phyloP scores from a whole-genome alignment of 805 yeast species.

The Sugiyamaella lignohabitans region DNA sequence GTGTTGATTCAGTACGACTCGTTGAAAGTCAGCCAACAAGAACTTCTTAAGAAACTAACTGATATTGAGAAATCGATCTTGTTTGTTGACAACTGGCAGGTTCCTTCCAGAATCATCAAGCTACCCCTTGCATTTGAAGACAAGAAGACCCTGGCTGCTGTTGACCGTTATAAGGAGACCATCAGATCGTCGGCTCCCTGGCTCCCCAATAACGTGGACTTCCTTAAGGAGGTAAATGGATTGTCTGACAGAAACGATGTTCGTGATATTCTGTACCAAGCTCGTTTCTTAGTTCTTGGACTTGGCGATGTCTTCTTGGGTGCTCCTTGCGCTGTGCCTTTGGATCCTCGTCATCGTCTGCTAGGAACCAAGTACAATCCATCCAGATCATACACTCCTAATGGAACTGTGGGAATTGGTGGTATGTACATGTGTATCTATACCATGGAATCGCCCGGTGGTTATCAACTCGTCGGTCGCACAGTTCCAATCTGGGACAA shows the following conservation, averaged over 20 bases:
- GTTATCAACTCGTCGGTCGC: conserved; percentile 93
- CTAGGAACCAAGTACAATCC: conserved; percentile 95
- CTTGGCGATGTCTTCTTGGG: conserved; percentile 96
- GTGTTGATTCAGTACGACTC: conserved; percentile 83
- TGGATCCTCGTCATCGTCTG: conserved; percentile 92
- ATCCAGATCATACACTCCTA: conserved; percentile 90
- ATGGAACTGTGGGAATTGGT: conserved; percentile 96
- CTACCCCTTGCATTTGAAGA: conserved; percentile 98
- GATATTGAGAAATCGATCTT: conserved; percentile 72
- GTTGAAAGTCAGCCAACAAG: conserved; percentile 49
- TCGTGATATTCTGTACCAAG: conserved; percentile 77
- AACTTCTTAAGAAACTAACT: conserved; percentile 55
- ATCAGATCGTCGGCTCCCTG: conserved; percentile 92
- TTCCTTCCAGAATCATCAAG: conserved; percentile 72
- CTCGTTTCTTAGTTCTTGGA: conserved; percentile 87
- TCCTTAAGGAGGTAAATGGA: conserved; percentile 83
- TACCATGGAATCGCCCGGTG: conserved; percentile 98
- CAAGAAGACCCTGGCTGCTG: conserved; percentile 80
- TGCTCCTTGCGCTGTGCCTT: conserved; percentile 97
- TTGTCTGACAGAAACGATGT: conserved; percentile 63
- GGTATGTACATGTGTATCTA: conserved; percentile 99
- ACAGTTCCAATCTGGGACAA: conserved; percentile 98
- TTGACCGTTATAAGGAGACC: conserved; percentile 85
- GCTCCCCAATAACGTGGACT: conserved; percentile 97
- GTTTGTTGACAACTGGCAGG: conserved; percentile 75